A percentile compares a stretch with the other conserved stretches of the same genome.
These are phyloP conservation scores for Microstegium vimineum DNA, from an alignment of 176 grass and related monocot genomes.

Conservation along the genomic window DNA sequence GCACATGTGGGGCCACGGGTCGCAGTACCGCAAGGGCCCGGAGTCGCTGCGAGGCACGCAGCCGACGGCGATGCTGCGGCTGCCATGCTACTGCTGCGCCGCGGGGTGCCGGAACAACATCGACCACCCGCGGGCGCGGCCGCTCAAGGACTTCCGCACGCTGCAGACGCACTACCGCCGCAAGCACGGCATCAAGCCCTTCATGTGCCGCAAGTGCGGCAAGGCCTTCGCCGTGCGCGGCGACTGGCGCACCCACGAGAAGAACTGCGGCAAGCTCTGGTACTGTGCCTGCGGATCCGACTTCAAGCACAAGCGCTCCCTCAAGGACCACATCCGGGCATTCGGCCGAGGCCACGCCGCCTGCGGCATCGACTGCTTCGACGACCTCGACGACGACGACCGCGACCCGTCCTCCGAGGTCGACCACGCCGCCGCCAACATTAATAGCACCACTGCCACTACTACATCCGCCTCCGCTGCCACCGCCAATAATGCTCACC, in stretches of 20 bases:
- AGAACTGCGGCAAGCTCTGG: slow-evolving; percentile 98
- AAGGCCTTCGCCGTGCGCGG: slow-evolving; percentile 91
- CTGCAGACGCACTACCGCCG: slow-evolving; percentile 91
- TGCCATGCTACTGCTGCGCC: slow-evolving; percentile 92
- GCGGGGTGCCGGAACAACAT: slow-evolving; percentile 79
- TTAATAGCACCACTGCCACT: neutral
- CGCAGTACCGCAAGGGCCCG: slow-evolving; percentile 80
- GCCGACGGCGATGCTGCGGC: slow-evolving; percentile 82
- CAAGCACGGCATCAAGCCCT: slow-evolving; percentile 93
- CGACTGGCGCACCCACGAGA: slow-evolving; percentile 93
- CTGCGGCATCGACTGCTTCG: slow-evolving; percentile 78
- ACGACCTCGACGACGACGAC: slow-evolving; percentile 52
- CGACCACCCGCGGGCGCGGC: slow-evolving; percentile 70
- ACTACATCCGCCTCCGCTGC: neutral
- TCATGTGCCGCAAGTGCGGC: slow-evolving; percentile 97
- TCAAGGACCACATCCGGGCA: slow-evolving; percentile 79
- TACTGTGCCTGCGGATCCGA: slow-evolving; percentile 87
- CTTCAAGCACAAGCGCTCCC: slow-evolving; percentile 91
- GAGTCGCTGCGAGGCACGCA: slow-evolving; percentile 74
- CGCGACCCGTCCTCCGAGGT: slow-evolving; percentile 51
- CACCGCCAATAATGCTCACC: neutral
- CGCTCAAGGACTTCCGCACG: slow-evolving; percentile 84
- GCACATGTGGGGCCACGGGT: slow-evolving; percentile 92
- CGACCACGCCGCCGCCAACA: slow-evolving; percentile 30
- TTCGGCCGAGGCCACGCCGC: slow-evolving; percentile 62